phyloP scores from a whole-genome alignment of 352 stramenopile species.

The Phytopythium litorale region DNA sequence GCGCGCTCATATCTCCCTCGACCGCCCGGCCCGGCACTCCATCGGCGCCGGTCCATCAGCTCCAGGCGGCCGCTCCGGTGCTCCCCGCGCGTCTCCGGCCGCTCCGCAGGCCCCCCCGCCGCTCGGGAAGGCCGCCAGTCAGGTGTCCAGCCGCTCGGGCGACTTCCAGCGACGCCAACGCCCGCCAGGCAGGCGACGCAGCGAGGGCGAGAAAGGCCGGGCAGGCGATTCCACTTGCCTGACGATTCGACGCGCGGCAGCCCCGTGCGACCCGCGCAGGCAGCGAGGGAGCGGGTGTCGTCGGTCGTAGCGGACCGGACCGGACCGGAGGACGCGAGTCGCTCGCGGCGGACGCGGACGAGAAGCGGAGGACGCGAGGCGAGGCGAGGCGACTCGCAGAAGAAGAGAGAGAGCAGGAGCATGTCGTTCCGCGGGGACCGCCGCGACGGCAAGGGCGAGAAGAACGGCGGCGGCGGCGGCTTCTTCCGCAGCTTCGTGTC shows the following conservation, averaged over 20 bases:
- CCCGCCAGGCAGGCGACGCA: too few species aligned
- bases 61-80: background rate
- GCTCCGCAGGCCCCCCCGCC: too few species aligned
- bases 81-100: background rate
- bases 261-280: too few species aligned
- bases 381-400: background rate
- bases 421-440: constrained; percentile 40
- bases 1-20: constrained; percentile 1
- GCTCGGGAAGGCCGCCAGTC: too few species aligned
- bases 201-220: too few species aligned
- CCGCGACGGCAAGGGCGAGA: constrained; percentile 21
- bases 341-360: too few species aligned
- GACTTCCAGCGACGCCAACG: too few species aligned
- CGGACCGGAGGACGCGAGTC: too few species aligned
- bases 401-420: background rate
- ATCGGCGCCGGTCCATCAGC: background rate
- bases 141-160: too few species aligned
- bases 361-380: too few species aligned
- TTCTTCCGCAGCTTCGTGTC: constrained; percentile 67
- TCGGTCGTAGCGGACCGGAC: background rate
- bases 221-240: too few species aligned
- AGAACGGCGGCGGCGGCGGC: constrained; percentile 19
- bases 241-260: too few species aligned
- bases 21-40: background rate
- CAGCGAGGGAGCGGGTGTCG: background rate